Conservation (phyloP, 1,139 yeast genomes). For the Taphrina pruni region DNA sequence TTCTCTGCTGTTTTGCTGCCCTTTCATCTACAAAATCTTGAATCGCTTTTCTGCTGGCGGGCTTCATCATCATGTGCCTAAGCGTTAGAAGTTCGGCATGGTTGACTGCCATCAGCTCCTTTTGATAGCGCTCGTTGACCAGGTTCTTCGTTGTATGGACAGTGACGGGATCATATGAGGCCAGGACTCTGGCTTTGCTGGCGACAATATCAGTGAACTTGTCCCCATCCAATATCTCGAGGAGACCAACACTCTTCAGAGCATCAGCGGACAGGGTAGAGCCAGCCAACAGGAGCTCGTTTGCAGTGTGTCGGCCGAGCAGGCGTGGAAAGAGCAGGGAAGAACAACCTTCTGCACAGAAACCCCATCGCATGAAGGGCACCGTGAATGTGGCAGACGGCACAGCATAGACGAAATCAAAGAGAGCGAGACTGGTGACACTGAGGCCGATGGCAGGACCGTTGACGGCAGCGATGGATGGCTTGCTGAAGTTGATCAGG, state of each 20-base stretch:
- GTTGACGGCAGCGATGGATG: conserved; percentile 37
- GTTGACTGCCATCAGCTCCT: conserved; percentile 20
- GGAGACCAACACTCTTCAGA: conserved; percentile 17
- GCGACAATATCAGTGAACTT: conserved; percentile 13
- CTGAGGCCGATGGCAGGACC: conserved; percentile 53
- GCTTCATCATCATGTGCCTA: conserved; percentile 27
- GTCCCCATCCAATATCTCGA: conserved; percentile 2
- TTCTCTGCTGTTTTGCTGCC: conserved; percentile 26
- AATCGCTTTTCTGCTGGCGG: conserved; percentile 21
- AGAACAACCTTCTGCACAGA: conserved; percentile 34
- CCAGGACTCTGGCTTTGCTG: conserved; percentile 20
- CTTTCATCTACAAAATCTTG: conserved; percentile 34
- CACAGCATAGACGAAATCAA: conserved; percentile 57
- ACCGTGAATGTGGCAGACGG: conserved; percentile 52
- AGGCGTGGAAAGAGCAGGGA: conserved; percentile 29
- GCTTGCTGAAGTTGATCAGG: conserved; percentile 31
- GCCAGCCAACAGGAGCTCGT: conserved; percentile 36
- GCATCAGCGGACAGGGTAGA: conserved; percentile 6
- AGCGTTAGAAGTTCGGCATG: conserved; percentile 25
- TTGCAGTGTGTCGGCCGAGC: conserved; percentile 30
- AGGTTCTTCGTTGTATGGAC: conserved; percentile 11
- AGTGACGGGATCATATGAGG: conserved; percentile 19
- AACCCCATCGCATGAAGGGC: conserved; percentile 40
- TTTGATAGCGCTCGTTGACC: conserved; percentile 10
- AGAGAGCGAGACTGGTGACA: conserved; percentile 53